These are phyloP conservation scores for Tilletia caries DNA, from an alignment of 1,284 basidiomycete species.

Conservation along the genomic window DNA sequence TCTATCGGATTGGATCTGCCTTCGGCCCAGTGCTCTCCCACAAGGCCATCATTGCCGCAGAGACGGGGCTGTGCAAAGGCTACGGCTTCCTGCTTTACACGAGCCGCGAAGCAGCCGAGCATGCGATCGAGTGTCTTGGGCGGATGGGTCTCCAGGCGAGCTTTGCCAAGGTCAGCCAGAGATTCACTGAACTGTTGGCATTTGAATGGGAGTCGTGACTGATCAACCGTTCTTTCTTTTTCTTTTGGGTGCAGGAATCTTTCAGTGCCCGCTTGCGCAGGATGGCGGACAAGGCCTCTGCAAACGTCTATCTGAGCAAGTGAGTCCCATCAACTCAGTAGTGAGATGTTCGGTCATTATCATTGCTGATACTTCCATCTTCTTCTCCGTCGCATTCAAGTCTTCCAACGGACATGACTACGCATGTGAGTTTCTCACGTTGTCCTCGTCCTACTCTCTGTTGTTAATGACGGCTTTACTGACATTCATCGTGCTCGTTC, in stretches of 20 bases:
- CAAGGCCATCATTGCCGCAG: constrained; percentile 44
- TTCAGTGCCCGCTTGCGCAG: constrained; percentile 35
- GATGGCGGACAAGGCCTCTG: constrained; percentile 35
- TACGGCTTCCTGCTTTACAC: constrained; percentile 46
- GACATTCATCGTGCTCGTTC: background rate
- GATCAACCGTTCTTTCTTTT: too few relatives aligned
- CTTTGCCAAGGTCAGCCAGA: constrained; percentile 33
- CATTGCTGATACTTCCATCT: background rate
- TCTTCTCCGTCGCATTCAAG: background rate
- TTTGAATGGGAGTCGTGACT: background rate
- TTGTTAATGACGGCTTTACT: too few relatives aligned
- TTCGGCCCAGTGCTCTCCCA: constrained; percentile 45
- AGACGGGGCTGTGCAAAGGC: constrained; percentile 43
- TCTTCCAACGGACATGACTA: constrained; percentile 12
- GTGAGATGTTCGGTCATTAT: background rate
- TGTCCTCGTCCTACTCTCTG: background rate
- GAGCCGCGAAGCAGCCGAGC: constrained; percentile 30
- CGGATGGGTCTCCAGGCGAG: constrained; percentile 33
- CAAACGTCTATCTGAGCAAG: constrained; percentile 47
- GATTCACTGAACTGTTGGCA: background rate
- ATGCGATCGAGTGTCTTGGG: constrained; percentile 34
- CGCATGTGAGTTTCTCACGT: background rate
- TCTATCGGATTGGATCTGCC: constrained; percentile 33
- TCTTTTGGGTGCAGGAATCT: constrained; percentile 26
- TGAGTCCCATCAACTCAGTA: constrained; percentile 8